phyloP scores from a whole-genome alignment of 768 basidiomycete genomes.

The Cystofilobasidium capitatum region DNA sequence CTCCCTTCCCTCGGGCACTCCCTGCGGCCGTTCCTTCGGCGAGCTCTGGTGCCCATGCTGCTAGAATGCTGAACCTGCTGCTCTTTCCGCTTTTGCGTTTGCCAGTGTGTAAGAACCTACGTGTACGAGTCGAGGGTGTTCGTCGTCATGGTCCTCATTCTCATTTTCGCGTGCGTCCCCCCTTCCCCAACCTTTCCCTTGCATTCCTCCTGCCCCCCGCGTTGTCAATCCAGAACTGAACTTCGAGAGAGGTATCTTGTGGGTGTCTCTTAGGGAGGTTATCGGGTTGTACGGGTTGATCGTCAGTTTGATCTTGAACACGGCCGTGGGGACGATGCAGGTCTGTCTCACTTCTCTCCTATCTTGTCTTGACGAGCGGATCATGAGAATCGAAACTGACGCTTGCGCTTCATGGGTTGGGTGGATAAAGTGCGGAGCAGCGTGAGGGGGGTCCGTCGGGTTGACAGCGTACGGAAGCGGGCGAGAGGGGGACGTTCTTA shows the following conservation, averaged over 20 bases:
- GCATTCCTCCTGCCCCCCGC: conserved; percentile 48
- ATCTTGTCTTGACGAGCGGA: not conserved
- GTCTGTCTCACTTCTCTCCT: not conserved
- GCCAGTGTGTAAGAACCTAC: conserved; percentile 82
- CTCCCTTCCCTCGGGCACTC: not conserved
- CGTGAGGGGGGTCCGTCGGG: too few species aligned
- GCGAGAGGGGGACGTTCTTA: too few species aligned
- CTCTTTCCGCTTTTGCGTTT: not conserved
- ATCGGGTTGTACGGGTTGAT: conserved; percentile 69
- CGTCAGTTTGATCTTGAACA: conserved; percentile 86
- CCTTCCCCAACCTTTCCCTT: too few species aligned
- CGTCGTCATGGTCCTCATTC: conserved; percentile 90
- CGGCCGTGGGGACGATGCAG: conserved; percentile 48
- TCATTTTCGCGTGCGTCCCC: conserved; percentile 44
- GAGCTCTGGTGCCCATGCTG: not conserved
- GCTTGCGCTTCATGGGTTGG: not conserved
- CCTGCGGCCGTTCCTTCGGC: not conserved
- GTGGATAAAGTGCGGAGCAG: too few species aligned
- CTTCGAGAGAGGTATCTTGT: not conserved
- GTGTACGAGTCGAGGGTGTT: conserved; percentile 83
- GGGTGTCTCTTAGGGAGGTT: conserved; percentile 54
- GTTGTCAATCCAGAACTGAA: not conserved
- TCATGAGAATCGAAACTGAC: not conserved
- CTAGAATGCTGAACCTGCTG: not conserved
- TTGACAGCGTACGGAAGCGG: too few species aligned